Evolutionary conservation across 1,284 basidiomycete species (phyloP), one percentile per base, ranked within the genome.

Genomic region (Puccinia polysora): DNA sequence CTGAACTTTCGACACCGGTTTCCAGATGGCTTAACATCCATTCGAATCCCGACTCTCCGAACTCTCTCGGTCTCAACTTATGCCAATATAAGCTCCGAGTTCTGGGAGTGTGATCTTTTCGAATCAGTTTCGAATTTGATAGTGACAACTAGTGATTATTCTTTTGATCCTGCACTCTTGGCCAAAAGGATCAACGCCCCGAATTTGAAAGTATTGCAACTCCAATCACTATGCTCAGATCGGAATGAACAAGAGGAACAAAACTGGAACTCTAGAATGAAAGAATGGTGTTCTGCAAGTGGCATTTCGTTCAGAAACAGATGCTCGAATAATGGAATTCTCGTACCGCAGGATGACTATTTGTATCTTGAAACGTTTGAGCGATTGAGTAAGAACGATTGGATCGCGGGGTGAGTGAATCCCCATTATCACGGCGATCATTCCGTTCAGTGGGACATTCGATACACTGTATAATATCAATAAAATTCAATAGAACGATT

Each of bases 271-370:
- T 6, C 15, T 23, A 34, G 36, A 53, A 30, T 67, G 8, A 3
- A 32, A 25, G 52, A 53, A n/a, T 67, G 64, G 64, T 67, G 64
- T n/a, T 18, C 40, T 20, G 43, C 23, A 20, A 55, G 38, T 23
- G 50, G 38, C 18, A 28, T 67, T 14, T 28, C 15, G 18, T 67
- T 67, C 43, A 32, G 53, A 36, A 55, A 67, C 43, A 28, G 36
- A 5, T 40, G 38, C 20, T n/a, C 38, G 12, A 20, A 67, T 36
- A 28, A 20, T 8, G 43, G 47, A 28, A 38, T 55, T 1, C 28
- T 67, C 36, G 52, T n/a, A 67, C 52, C 50, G 20, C 49, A 53
- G 36, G 64, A 67, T 67, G 64, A 30, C 25, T 67, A 67, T 67
- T 30, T 38, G 40, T 47, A 63, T 45, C 14, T 12, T 52, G 8